Conservation (phyloP, 768 basidiomycete species). For the Suillus clintonianus region DNA sequence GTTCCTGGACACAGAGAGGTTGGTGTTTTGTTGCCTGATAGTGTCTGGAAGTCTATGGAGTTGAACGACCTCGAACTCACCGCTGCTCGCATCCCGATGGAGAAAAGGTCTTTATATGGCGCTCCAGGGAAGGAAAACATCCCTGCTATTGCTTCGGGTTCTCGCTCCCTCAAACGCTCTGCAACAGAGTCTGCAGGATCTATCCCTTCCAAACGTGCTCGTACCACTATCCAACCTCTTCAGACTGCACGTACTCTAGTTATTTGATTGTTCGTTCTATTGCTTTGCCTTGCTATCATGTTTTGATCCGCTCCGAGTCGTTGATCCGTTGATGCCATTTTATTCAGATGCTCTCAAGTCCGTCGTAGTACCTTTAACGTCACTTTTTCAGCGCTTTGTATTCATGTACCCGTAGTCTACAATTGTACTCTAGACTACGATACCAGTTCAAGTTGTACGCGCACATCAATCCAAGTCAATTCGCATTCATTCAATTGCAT, state of each 20-base stretch:
- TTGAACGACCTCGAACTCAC: neutral
- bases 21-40: neutral
- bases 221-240: neutral
- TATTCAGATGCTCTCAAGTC: no score
- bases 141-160: neutral
- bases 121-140: neutral
- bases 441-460: neutral
- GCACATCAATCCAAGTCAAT: neutral
- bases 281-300: neutral
- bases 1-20: neutral
- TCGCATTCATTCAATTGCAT: neutral
- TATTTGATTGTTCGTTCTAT: neutral
- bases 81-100: neutral
- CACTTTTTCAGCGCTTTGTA: neutral
- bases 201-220: neutral
- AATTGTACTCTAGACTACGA: neutral
- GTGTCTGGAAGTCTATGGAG: neutral
- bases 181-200: neutral
- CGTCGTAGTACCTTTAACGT: neutral
- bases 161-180: neutral
- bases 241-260: neutral
- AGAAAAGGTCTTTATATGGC: neutral
- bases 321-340: no score
- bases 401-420: neutral
- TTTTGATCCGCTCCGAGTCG: neutral